Conservation (phyloP, 805 yeast genomes). For the Barnettozyma pratensis region DNA sequence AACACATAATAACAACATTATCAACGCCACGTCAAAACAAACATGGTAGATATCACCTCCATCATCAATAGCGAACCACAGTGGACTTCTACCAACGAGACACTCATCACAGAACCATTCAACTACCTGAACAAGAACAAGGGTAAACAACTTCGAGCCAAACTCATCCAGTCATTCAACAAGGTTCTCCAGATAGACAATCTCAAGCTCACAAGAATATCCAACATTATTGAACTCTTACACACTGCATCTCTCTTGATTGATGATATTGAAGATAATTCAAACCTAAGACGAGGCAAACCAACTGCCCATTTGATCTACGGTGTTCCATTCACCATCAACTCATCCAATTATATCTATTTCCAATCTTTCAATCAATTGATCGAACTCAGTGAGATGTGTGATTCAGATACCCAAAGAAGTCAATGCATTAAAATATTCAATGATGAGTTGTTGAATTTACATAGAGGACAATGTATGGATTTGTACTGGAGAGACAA, state of each 20-base stretch:
- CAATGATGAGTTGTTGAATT: conserved; percentile 68
- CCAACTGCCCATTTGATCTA: conserved; percentile 75
- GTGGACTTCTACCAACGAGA: conserved; percentile 7
- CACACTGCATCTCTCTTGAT: conserved; percentile 67
- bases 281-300: conserved; percentile 65
- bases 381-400: conserved; percentile 25
- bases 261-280: conserved; percentile 86
- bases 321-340: conserved; percentile 78
- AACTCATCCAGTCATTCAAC: conserved; percentile 50
- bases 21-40: neutral
- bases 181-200: conserved; percentile 40
- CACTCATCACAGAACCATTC: conserved; percentile 21
- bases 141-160: conserved; percentile 23
- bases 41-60: neutral
- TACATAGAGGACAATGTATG: conserved; percentile 87
- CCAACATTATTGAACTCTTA: conserved; percentile 47
- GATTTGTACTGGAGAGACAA: conserved; percentile 87
- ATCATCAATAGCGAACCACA: conserved; percentile 6
- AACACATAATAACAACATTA: too few relatives aligned
- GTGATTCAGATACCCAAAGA: neutral
- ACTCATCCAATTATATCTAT: conserved; percentile 78
- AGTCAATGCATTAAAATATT: conserved; percentile 37
- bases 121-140: conserved; percentile 19
- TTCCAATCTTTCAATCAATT: conserved; percentile 61
- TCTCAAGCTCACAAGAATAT: conserved; percentile 34